phyloP scores from a whole-genome alignment of 2,329 filamentous ascomycete species.

The Cercospora sp. region DNA sequence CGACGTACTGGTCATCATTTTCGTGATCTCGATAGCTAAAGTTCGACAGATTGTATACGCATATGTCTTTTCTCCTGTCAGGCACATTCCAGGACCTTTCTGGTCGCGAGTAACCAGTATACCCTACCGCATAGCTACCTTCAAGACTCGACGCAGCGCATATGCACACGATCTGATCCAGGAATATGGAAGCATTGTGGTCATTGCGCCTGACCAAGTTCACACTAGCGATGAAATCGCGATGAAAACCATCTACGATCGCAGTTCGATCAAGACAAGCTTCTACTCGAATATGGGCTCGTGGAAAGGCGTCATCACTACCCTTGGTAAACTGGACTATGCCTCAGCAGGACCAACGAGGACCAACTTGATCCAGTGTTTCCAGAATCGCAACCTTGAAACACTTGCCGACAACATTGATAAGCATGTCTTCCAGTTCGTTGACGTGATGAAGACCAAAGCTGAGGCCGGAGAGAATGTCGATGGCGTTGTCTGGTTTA shows the following conservation, averaged over 20 bases:
- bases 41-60: constrained; percentile 15
- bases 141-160: constrained; percentile 13
- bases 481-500: constrained; percentile 22
- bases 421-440: constrained; percentile 20
- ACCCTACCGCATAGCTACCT: constrained; percentile 19
- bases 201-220: constrained; percentile 27
- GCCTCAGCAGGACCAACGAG: constrained; percentile 19
- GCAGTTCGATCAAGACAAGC: constrained; percentile 18
- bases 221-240: constrained; percentile 22
- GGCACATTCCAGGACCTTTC: constrained; percentile 23
- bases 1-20: background rate
- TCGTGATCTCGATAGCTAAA: background rate
- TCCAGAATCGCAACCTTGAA: constrained; percentile 23
- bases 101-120: constrained; percentile 20
- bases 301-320: constrained; percentile 27
- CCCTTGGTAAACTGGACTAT: constrained; percentile 22
- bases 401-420: constrained; percentile 22
- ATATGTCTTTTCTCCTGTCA: constrained; percentile 21
- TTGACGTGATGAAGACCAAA: constrained; percentile 11
- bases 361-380: constrained; percentile 25
- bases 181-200: constrained; percentile 23
- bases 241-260: constrained; percentile 25
- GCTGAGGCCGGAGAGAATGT: constrained; percentile 12
- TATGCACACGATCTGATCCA: constrained; percentile 17
- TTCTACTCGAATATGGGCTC: constrained; percentile 26